Evolutionary conservation across 2,329 filamentous ascomycete species (phyloP), one percentile per base, ranked within the genome.

Genomic region (Fusarium lateritium): DNA sequence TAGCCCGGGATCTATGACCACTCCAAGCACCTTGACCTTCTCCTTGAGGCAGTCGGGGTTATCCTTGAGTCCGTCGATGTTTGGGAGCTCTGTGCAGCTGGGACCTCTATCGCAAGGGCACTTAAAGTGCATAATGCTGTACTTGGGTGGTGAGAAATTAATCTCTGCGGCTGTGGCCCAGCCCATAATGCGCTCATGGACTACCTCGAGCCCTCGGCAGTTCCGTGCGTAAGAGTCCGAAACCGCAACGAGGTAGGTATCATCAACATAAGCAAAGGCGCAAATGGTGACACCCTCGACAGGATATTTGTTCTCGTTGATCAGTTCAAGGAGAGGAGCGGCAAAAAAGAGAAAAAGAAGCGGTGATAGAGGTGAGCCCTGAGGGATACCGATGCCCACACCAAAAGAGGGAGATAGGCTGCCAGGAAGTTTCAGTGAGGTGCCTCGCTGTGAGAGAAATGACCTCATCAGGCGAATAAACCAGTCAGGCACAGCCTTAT

Each of bases 321-420:
- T 31, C 9, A 31, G 28, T 6, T 45, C 22, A 1, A 56, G 45
- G 8, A 67, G 26, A 22, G 65, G 52, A 1, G 56, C 43, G 3
- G 44, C 45, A 14, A 65, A 62, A 28, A 69, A 39, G 21, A 52
- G 31, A 13, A 69, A 69, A 5, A 69, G 28, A 3, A 69, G 21
- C 3, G 61, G 11, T 3, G 67, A 69, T 4, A 69, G 24, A 4
- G 53, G 53, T 2, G 56, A 58, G 3, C 66, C 63, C 46, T 69
- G 67, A 5, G 67, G 66, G 24, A 70, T 67, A 15, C 67, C 62
- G 5, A 47, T 50, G 11, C 13, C 28, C 28, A 67, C 33, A 19
- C 21, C 50, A 14, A 45, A 50, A 2, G 10, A 4, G 0, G n/a
- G 7, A 2, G 65, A 51, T 2, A 34, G 56, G 7, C 28, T 22